These are phyloP conservation scores for Zizania latifolia DNA, from an alignment of 176 grass and related monocot genomes.

Conservation along the genomic window DNA sequence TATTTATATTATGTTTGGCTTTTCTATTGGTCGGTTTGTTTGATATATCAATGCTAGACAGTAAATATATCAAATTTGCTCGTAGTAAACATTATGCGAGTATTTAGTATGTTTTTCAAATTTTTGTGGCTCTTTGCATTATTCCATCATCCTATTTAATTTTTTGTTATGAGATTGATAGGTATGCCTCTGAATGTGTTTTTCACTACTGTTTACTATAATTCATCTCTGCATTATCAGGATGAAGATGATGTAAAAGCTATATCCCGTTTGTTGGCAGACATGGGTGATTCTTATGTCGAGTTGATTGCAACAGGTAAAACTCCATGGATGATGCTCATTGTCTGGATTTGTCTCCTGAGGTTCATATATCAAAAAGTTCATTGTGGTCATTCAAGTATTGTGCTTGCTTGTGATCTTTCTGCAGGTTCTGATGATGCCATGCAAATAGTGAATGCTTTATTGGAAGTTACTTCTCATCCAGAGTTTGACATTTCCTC, in stretches of 20 bases:
- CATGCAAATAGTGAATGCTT: constrained; percentile 86
- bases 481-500: constrained; percentile 94
- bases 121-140: too few relatives aligned
- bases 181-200: too few relatives aligned
- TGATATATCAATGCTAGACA: not conserved
- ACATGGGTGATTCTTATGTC: constrained; percentile 99
- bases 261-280: constrained; percentile 93
- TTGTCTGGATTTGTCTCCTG: constrained; percentile 5
- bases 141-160: not conserved
- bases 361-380: constrained; percentile 5
- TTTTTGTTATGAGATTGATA: too few relatives aligned
- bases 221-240: constrained; percentile 37
- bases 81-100: not conserved
- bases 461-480: constrained; percentile 90
- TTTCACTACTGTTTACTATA: not conserved
- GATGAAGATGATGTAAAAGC: constrained; percentile 99
- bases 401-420: constrained; percentile 22
- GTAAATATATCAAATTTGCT: not conserved
- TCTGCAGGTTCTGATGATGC: constrained; percentile 80
- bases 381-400: constrained; percentile 19
- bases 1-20: not conserved
- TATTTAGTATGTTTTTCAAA: not conserved
- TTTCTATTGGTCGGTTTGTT: not conserved
- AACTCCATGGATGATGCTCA: constrained; percentile 19
- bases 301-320: constrained; percentile 95